phyloP scores from a whole-genome alignment of 2,329 filamentous ascomycete species.

The Cladosporium halotolerans region DNA sequence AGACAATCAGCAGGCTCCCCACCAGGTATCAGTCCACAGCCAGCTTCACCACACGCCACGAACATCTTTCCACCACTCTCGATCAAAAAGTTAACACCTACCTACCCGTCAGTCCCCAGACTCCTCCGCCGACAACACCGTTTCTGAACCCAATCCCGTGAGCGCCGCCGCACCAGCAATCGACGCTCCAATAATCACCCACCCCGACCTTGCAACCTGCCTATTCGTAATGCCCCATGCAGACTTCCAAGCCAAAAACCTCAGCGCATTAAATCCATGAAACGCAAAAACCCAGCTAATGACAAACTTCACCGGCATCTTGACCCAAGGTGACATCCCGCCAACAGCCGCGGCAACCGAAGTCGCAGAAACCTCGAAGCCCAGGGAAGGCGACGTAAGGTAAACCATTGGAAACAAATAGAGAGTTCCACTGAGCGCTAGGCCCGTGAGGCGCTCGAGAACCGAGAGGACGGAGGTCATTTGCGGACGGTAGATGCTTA shows the following conservation, averaged over 20 bases:
- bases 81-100: no score
- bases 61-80: no score
- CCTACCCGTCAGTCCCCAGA: no score
- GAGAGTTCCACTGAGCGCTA: conserved; percentile 2
- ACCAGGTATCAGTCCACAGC: no score
- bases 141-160: no score
- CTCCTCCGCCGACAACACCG: no score
- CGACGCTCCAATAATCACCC: background rate
- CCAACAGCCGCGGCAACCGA: background rate
- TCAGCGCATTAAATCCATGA: background rate
- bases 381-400: background rate
- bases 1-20: no score
- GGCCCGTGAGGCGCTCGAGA: conserved; percentile 2
- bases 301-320: background rate
- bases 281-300: background rate
- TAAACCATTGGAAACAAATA: conserved; percentile 2
- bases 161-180: background rate
- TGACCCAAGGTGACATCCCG: background rate
- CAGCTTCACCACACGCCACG: no score
- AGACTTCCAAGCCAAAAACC: background rate
- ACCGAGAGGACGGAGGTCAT: conserved; percentile 7
- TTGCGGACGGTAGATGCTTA: conserved; percentile 7
- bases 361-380: background rate
- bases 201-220: background rate
- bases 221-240: background rate